Conservation (phyloP, 2,329 filamentous ascomycete genomes). For the Cytospora piceae region DNA sequence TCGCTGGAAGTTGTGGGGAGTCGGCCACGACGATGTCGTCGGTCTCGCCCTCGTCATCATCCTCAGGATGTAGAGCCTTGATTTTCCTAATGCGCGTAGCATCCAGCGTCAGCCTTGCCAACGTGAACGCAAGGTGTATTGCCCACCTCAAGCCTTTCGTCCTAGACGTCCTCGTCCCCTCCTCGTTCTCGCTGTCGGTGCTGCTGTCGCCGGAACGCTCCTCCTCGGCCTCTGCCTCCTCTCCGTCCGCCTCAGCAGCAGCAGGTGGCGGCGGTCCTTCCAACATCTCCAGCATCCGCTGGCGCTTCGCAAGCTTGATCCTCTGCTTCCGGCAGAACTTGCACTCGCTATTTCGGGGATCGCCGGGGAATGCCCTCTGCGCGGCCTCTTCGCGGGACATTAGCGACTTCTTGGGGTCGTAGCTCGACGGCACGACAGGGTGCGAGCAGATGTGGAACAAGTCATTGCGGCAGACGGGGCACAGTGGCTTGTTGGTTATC, state of each 20-base stretch:
- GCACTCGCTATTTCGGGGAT: constrained; percentile 23
- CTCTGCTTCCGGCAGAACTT: constrained; percentile 61
- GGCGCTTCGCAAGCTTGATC: constrained; percentile 69
- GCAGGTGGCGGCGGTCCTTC: constrained; percentile 32
- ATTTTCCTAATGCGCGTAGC: constrained; percentile 31
- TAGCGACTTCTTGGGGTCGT: constrained; percentile 27
- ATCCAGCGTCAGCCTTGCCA: constrained; percentile 32
- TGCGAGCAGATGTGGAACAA: constrained; percentile 30
- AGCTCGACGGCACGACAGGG: constrained; percentile 26
- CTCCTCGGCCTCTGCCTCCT: neutral
- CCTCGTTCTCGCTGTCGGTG: constrained; percentile 11
- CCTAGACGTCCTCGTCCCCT: constrained; percentile 11
- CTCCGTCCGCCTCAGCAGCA: neutral
- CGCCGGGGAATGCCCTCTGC: constrained; percentile 21
- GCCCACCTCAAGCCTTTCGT: constrained; percentile 30
- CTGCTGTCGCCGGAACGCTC: constrained; percentile 8
- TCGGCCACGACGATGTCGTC: constrained; percentile 18
- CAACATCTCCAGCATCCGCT: constrained; percentile 59
- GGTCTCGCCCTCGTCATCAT: constrained; percentile 24
- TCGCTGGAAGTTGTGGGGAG: constrained; percentile 18
- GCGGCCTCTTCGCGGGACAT: constrained; percentile 25
- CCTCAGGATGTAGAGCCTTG: constrained; percentile 26
- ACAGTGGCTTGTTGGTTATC: constrained; percentile 31
- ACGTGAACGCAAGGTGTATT: constrained; percentile 26
- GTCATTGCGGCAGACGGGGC: constrained; percentile 31